Base-by-base conservation (phyloP, 2,329 filamentous ascomycete genomes). In the Nemania bipapillata region DNA sequence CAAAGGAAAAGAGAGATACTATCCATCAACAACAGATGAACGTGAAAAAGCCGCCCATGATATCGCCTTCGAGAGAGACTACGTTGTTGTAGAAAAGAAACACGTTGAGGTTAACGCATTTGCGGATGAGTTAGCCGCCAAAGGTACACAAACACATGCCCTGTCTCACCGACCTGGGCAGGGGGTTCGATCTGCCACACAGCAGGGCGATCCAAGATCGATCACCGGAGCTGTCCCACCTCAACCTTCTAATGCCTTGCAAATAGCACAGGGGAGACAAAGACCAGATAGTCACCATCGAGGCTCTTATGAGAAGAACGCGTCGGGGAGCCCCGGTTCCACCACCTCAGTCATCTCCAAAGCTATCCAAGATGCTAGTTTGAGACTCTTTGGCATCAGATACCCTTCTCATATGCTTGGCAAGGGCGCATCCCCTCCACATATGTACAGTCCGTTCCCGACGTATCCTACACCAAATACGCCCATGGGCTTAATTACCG, bases 81-180 rank as follows among this genome's bases (percentile, higher is more conserved):
- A 98, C 75, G 95, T 99, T 22, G 86, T 98, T 28, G 93, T 99
- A 12, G 96, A 99, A 82, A 97, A 97, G 83, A 90, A 91, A 72
- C 92, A 94, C 22, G 94, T 99, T 11, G 95, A 98, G 79, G 95
- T 99, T 58, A 98, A 99, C 79, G 96, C 96, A 2, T 91, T 99
- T 76, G 96, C 96, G 24, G 96, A 99, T 80, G 95, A 98, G 80
- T 84, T 99, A 77, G 94, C 93, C 52, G 92, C 94, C 60, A 95
- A 92, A 24, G 86, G 87, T 72, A 81, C 85, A 68, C 79, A 86
- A 72, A 80, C 84, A 66, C 80, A 75, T 75, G 77, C 80, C 26
- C 77, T 82, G 32, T 84, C 87, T 49, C 84, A 86, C 5, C 86
- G 89, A 70, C 82, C 87, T 8, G 88, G 88, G 9, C 85, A 88